These are phyloP conservation scores for Glebionis coronaria DNA, from an alignment of 129 eudicot genomes.

Conservation along the genomic window DNA sequence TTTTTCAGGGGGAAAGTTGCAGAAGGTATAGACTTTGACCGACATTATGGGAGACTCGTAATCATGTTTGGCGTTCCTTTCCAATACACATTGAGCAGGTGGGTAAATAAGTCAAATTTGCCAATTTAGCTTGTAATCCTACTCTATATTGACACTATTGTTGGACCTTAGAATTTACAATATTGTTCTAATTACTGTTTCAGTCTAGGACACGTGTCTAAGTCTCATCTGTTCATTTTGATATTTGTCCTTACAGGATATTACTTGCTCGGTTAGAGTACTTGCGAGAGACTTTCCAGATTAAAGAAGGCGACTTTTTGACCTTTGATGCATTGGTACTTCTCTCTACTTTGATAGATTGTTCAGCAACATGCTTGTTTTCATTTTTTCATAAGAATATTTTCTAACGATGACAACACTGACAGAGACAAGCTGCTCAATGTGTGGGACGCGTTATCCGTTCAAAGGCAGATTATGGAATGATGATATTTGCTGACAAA, in stretches of 20 bases:
- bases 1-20: constrained; percentile 93
- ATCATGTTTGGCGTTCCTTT: constrained; percentile 99
- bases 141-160: neutral
- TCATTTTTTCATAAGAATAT: neutral
- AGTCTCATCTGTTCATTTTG: constrained; percentile 9
- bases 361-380: neutral
- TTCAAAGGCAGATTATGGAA: constrained; percentile 98
- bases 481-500: constrained; percentile 99
- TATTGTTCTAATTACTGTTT: neutral
- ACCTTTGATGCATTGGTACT: constrained; percentile 95
- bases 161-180: neutral
- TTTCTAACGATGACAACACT: neutral
- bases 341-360: constrained; percentile 8
- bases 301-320: constrained; percentile 97
- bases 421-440: constrained; percentile 99
- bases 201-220: neutral
- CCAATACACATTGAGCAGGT: constrained; percentile 98
- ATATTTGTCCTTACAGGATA: constrained; percentile 55
- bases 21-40: constrained; percentile 96
- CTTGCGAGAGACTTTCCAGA: constrained; percentile 94
- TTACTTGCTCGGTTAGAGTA: constrained; percentile 93
- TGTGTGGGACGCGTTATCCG: constrained; percentile 98
- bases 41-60: constrained; percentile 97
- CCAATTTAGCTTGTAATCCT: neutral
- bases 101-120: neutral